Evolutionary conservation across 75 land plant genomes (phyloP).

Genomic region (Pinus albicaulis): DNA sequence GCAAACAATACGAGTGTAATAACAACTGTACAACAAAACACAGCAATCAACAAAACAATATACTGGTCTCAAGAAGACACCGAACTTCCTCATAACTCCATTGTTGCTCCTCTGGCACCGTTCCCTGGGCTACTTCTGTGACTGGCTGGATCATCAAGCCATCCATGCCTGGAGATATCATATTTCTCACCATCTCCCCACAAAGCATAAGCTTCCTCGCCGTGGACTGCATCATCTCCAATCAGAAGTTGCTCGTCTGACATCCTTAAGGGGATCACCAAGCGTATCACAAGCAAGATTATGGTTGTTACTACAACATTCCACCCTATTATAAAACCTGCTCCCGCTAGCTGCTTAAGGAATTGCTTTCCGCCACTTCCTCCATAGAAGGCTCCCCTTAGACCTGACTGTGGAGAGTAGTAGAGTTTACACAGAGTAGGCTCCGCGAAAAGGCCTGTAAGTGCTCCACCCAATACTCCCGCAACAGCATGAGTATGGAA

Average conservation of each 20-base stretch:
- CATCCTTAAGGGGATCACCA: slow-evolving; percentile 71
- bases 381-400: slow-evolving; percentile 28
- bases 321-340: slow-evolving; percentile 68
- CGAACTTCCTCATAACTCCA: no score
- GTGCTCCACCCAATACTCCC: slow-evolving; percentile 54
- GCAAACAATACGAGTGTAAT: no score
- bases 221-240: slow-evolving; percentile 85
- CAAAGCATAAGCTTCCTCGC: slow-evolving; percentile 79
- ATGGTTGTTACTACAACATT: slow-evolving; percentile 59
- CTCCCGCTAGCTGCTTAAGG: slow-evolving; percentile 62
- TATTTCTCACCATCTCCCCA: slow-evolving; percentile 71
- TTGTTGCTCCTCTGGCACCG: no score
- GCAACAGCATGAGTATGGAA: slow-evolving; percentile 82
- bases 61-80: no score
- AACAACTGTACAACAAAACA: no score
- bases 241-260: slow-evolving; percentile 52
- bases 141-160: neutral
- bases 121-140: neutral
- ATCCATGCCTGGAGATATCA: slow-evolving; percentile 30
- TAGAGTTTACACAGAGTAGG: slow-evolving; percentile 42
- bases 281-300: slow-evolving; percentile 47
- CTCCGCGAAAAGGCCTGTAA: slow-evolving; percentile 56
- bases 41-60: no score
- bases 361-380: slow-evolving; percentile 21
- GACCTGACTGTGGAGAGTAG: slow-evolving; percentile 32